A percentile compares a stretch with the other conserved stretches of the same genome.
phyloP scores from a whole-genome alignment of 2,329 filamentous ascomycete species.

The Plenodomus tracheiphilus region DNA sequence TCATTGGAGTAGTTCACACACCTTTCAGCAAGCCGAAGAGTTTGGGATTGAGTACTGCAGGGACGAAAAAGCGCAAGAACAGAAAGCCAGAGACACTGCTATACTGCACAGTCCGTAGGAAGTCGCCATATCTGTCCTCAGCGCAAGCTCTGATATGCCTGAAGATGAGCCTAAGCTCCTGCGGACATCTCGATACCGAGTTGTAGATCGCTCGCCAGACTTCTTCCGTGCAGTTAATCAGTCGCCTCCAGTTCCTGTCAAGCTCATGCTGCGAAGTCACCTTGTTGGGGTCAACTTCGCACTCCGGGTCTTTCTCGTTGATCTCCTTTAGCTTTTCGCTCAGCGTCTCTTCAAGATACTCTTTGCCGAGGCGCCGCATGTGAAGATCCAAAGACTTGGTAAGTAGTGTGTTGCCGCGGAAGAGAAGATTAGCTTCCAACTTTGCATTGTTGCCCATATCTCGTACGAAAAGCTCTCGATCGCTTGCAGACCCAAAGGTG shows the following conservation, averaged over 20 bases:
- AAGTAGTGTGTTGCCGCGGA: slow-evolving; percentile 89
- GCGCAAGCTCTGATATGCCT: slow-evolving; percentile 91
- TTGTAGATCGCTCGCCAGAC: slow-evolving; percentile 82
- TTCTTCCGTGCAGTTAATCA: slow-evolving; percentile 76
- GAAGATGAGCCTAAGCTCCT: slow-evolving; percentile 82
- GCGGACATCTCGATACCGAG: slow-evolving; percentile 74
- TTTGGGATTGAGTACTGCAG: slow-evolving; percentile 93
- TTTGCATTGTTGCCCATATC: slow-evolving; percentile 79
- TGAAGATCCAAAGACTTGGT: slow-evolving; percentile 94
- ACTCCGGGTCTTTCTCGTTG: slow-evolving; percentile 86
- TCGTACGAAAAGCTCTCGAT: slow-evolving; percentile 72
- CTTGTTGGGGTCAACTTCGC: slow-evolving; percentile 91
- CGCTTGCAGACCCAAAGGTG: slow-evolving; percentile 51
- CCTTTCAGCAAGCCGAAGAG: slow-evolving; percentile 82
- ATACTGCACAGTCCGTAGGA: slow-evolving; percentile 84
- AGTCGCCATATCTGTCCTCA: slow-evolving; percentile 92
- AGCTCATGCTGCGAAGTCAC: slow-evolving; percentile 70
- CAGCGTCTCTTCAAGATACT: slow-evolving; percentile 86
- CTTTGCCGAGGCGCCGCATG: slow-evolving; percentile 91
- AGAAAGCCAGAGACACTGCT: slow-evolving; percentile 94
- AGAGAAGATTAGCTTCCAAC: slow-evolving; percentile 90
- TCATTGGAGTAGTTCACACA: slow-evolving; percentile 36
- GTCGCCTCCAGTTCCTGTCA: slow-evolving; percentile 77
- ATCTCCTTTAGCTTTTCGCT: slow-evolving; percentile 87
- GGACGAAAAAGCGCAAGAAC: slow-evolving; percentile 93